These are phyloP conservation scores for Dryadomyces sulphureus DNA, from an alignment of 2,329 filamentous ascomycete species.

Conservation along the genomic window DNA sequence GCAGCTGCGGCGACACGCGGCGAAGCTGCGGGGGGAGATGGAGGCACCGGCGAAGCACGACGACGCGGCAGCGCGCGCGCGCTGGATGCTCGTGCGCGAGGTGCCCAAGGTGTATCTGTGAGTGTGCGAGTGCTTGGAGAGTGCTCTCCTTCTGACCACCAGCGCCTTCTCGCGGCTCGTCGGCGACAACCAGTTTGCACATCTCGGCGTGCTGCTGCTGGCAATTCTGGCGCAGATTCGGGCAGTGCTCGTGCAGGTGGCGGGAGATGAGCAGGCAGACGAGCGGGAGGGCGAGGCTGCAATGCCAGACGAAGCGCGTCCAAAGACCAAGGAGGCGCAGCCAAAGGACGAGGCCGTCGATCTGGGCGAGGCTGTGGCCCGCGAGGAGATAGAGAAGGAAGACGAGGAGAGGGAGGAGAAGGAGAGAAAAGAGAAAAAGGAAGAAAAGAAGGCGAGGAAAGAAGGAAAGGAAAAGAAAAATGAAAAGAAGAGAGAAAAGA, in stretches of 20 bases:
- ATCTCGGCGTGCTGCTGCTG: slow-evolving; percentile 55
- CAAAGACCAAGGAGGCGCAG: neutral
- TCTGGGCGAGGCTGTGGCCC: slow-evolving; percentile 7
- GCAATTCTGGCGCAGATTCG: slow-evolving; percentile 46
- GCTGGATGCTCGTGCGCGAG: slow-evolving; percentile 25
- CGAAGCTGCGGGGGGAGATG: slow-evolving; percentile 32
- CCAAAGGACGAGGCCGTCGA: too few relatives aligned
- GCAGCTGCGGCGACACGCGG: slow-evolving; percentile 52
- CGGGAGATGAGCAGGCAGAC: slow-evolving; percentile 12
- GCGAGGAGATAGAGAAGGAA: neutral
- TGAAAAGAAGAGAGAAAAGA: neutral
- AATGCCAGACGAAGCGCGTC: neutral
- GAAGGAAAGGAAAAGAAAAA: neutral
- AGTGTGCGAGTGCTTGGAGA: slow-evolving; percentile 13
- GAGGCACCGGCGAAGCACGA: slow-evolving; percentile 6
- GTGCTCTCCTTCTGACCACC: slow-evolving; percentile 1
- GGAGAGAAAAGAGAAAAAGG: neutral
- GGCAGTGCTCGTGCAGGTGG: slow-evolving; percentile 25
- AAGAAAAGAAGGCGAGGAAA: slow-evolving; percentile 10
- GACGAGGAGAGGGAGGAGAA: neutral
- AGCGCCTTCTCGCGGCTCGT: slow-evolving; percentile 55
- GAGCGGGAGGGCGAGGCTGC: slow-evolving; percentile 8
- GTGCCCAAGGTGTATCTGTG: slow-evolving; percentile 29
- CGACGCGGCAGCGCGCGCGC: slow-evolving; percentile 13
- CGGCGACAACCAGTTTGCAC: slow-evolving; percentile 58